phyloP scores from a whole-genome alignment of 2,329 filamentous ascomycete genomes.

The Fusarium veterinarium region DNA sequence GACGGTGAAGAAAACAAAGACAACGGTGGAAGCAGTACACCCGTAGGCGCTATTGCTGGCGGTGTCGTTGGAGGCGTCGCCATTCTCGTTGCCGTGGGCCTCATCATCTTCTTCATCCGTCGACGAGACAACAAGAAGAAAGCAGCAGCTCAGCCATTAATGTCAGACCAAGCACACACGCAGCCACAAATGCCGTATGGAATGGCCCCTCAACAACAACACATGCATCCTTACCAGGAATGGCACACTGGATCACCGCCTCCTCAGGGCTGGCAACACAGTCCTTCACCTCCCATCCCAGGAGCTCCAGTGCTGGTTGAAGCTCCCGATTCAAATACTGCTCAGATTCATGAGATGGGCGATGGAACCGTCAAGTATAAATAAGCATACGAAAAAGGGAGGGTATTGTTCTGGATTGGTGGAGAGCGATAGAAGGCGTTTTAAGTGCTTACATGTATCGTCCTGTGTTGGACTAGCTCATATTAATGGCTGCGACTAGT shows the following conservation, averaged over 20 bases:
- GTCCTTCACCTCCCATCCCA: not conserved
- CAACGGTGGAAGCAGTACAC: not conserved
- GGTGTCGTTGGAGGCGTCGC: conserved; percentile 32
- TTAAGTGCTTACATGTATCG: conserved; percentile 20
- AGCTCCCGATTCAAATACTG: conserved; percentile 11
- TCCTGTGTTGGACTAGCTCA: not conserved
- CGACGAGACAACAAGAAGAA: conserved; percentile 27
- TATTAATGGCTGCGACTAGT: not conserved
- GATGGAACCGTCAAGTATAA: not conserved
- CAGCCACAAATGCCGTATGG: conserved; percentile 19
- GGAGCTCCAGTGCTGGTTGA: conserved; percentile 1
- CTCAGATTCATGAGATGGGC: conserved; percentile 21
- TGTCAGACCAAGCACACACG: conserved; percentile 3
- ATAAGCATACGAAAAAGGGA: conserved; percentile 3
- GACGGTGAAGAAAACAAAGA: not conserved
- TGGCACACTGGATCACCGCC: conserved; percentile 16
- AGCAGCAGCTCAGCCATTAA: conserved; percentile 5
- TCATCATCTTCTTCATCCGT: conserved; percentile 24
- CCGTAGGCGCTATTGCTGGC: conserved; percentile 25
- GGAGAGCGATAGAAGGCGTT: not conserved
- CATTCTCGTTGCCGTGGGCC: conserved; percentile 5
- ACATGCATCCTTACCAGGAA: conserved; percentile 15
- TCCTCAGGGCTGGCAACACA: conserved; percentile 18
- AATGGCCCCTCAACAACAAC: not conserved
- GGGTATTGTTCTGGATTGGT: not conserved